Evolutionary conservation across 164 flowering plant genomes (phyloP), one percentile per base, ranked within the genome.

Genomic region (Amborella trichopoda): DNA sequence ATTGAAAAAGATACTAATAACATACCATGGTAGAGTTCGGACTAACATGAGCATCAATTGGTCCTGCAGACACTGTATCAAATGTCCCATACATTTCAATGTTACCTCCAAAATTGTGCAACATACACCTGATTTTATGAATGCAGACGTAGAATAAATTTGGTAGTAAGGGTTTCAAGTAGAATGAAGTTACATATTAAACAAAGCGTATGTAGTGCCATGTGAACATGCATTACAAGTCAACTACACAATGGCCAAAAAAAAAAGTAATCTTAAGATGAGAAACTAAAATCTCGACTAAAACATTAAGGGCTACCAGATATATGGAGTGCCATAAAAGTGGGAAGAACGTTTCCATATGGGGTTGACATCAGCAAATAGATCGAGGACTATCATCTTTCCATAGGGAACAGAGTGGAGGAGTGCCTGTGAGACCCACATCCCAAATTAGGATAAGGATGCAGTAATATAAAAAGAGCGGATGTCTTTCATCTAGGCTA

Each of bases 61-160:
- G 99, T 30, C 96, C 99, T 13, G 88, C 75, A 67, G 96, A 69
- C 54, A 91, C 58, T 33, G 87, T 53, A 67, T 91, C 96, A 50
- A 91, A 61, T 52, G 68, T 50, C 54, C 99, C 99, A 68, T 87
- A 91, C 94, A 87, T 91, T 69, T 91, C 99, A 64, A 81, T 73
- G 52, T 91, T 91, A 51, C 94, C 98, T 51, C 98, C 98, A 61
- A 91, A 91, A 64, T 91, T 91, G 63, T 91, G 98, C 62, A 91
- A 60, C 77, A 83, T 43, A 62, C 98, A 91, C 98, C 98, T 91
- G 80, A 52, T 36, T 45, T 28, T 37, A 14, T 37, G 40, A n/a
- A n/a, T n/a, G n/a, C n/a, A n/a, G n/a, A n/a, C n/a, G n/a, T n/a
- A n/a, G n/a, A n/a, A n/a, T n/a, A n/a, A n/a, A n/a, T n/a, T n/a